A percentile compares a stretch with the other conserved stretches of the same genome.
These are phyloP conservation scores for Dactylellina drechsleri DNA, from an alignment of 2,329 filamentous ascomycete genomes.

Conservation along the genomic window DNA sequence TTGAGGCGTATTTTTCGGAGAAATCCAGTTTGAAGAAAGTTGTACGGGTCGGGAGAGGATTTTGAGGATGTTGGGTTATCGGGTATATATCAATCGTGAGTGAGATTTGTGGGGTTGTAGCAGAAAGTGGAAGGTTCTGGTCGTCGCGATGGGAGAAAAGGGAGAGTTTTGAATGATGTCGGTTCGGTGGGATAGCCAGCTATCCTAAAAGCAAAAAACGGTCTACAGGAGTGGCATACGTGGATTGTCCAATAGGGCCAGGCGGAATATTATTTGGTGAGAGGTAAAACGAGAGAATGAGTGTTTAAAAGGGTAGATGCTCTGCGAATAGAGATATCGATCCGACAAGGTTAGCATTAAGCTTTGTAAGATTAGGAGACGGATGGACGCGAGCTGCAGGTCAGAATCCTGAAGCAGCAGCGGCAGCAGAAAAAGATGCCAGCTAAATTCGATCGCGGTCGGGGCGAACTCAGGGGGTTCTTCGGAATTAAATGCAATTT, in stretches of 20 bases:
- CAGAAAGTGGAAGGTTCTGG: not conserved
- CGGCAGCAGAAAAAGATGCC: constrained; percentile 14
- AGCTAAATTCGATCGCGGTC: not conserved
- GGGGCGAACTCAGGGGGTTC: not conserved
- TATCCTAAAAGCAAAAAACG: constrained; percentile 15
- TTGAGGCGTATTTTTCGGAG: constrained; percentile 31
- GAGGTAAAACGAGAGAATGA: constrained; percentile 12
- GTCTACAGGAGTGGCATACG: constrained; percentile 22
- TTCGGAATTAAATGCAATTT: constrained; percentile 2
- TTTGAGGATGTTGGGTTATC: not conserved
- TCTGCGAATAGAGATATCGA: constrained; percentile 9
- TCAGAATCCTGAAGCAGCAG: constrained; percentile 39
- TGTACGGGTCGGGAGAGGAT: not conserved
- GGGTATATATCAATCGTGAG: not conserved
- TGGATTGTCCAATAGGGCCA: constrained; percentile 1
- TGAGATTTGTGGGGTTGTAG: not conserved
- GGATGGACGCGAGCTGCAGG: constrained; percentile 31
- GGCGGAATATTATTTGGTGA: not conserved
- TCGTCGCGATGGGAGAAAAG: constrained; percentile 1
- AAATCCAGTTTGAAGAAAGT: constrained; percentile 48
- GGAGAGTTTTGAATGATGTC: constrained; percentile 10
- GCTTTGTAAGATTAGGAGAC: not conserved
- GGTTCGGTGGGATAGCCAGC: constrained; percentile 48
- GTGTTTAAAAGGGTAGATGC: not conserved
- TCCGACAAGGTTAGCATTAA: constrained; percentile 6